Base-by-base conservation (phyloP, 768 basidiomycete genomes). In the Trichaptum fuscoviolaceum region DNA sequence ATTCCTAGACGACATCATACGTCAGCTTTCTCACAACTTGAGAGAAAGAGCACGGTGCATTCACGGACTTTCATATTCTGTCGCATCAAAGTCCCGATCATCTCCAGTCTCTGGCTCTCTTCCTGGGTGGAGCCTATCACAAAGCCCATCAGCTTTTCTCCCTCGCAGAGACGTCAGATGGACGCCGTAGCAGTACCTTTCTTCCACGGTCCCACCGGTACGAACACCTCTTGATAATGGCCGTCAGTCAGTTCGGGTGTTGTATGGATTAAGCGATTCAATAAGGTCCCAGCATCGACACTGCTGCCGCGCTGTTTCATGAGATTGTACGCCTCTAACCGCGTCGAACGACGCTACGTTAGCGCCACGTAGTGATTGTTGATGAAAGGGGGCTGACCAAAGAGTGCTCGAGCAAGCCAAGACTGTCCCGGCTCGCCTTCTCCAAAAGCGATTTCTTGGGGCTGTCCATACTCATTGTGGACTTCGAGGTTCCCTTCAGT, bases 241-340 rank as follows among this genome's bases (percentile, higher is more conserved):
- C 24, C 59, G 24, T 61, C 59, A 34, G 24, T 34, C 30, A 61
- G 17, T 17, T 25, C 24, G 24, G 59, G 59, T 25, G 25, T 25
- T 61, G 24, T 61, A 24, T 61, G 59, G 25, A 61, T 61, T 25
- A 61, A 34, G 59, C 30, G 25, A 18, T 61, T 25, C 30, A 61
- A 34, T 34, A 25, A 34, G 25, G 25, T 25, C 3, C 25, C 59
- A 12, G 59, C 59, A 34, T 61, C 59, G 59, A 61, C 30, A 34
- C 59, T 61, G 30, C 59, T 61, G 15, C 59, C 59, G 59, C 59
- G 59, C 59, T 34, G 24, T 34, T 61, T 61, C 59, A 61, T 61
- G 59, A 34, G 24, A 34, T 61, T 61, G 59, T 61, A 61, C 8
- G 25, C 24, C 59, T 61, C 59, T 61, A 34, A 61, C 12, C 24